Base-by-base conservation (phyloP, 768 basidiomycete species). In the Amanita brunnescens region DNA sequence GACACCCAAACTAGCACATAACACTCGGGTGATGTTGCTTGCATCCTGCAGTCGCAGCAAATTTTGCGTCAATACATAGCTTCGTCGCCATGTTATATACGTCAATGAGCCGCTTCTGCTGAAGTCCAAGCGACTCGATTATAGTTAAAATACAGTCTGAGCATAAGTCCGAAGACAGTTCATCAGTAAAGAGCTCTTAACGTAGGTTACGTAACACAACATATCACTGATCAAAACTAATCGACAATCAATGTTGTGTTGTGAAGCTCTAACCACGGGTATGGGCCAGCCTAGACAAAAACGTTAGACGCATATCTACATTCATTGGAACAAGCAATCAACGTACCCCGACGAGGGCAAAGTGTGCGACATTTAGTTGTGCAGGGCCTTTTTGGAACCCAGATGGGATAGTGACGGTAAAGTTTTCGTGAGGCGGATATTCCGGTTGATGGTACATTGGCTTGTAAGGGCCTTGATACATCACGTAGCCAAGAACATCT, bases 391-490 rank as follows among this genome's bases (percentile, higher is more conserved):
- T 48, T 1, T 56, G 0, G 7, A 60, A 12, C 3, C 23, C 46
- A 21, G 61, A 43, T 1, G 75, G 75, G 12, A 78, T 57, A 29
- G 60, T 61, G 6, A 78, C 64, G 3, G 71, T 12, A 34, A 75
- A 73, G 57, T 76, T 75, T 49, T 78, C 62, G 60, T 74, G 69
- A 8, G 75, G 74, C 16, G 67, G 68, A 49, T 65, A 59, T 57
- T 21, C 59, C 55, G 1, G 33, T 6, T 9, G 64, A 54, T 69
- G 59, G 52, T 55, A 61, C 51, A 69, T 55, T 0, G 78, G 77
- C 20, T 61, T 56, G 53, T 67, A 79, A 7, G 61, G 60, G n/a
- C 77, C 78, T 38, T 69, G 70, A 60, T 75, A 78, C 43, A 79
- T 62, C n/a, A 78, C 67, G 8, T 49, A 57, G 12, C 76, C 77